These are phyloP conservation scores for Colletotrichum sojae DNA, from an alignment of 2,329 filamentous ascomycete species.

Conservation along the genomic window DNA sequence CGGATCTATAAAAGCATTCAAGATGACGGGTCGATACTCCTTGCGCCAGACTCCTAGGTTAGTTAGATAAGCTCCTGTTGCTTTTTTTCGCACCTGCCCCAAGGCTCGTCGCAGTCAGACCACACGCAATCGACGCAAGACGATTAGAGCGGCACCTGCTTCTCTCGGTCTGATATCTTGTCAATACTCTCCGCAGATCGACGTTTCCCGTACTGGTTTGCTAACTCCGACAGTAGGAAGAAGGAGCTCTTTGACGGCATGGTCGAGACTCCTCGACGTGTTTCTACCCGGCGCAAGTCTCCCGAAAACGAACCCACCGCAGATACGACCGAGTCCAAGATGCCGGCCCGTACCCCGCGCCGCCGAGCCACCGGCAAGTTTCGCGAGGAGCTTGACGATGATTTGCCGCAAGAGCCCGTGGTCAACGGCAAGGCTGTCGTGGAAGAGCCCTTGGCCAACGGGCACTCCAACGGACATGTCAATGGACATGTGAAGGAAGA, in stretches of 20 bases:
- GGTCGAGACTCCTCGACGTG: conserved; percentile 69
- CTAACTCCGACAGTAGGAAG: conserved; percentile 59
- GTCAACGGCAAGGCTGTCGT: conserved; percentile 44
- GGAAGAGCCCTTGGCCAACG: conserved; percentile 42
- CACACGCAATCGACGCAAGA: conserved; percentile 4
- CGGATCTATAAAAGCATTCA: conserved; percentile 39
- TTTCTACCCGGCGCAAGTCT: conserved; percentile 64
- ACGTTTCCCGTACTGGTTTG: not conserved
- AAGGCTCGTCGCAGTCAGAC: conserved; percentile 9
- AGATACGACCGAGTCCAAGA: conserved; percentile 36
- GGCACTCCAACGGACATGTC: conserved; percentile 44
- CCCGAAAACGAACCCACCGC: conserved; percentile 46
- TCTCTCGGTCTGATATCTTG: not conserved
- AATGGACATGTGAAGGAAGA: conserved; percentile 46
- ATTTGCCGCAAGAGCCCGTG: conserved; percentile 47
- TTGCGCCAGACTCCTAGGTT: conserved; percentile 56
- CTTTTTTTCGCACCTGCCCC: conserved; percentile 22
- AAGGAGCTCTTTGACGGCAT: conserved; percentile 74
- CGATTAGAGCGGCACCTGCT: conserved; percentile 1
- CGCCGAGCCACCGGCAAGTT: conserved; percentile 65
- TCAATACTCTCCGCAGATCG: conserved; percentile 10
- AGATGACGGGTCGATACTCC: conserved; percentile 56
- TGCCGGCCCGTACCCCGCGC: conserved; percentile 52
- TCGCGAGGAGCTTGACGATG: conserved; percentile 63
- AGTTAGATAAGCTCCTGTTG: conserved; percentile 27